These are phyloP conservation scores for Bremia lactucae DNA, from an alignment of 352 stramenopile genomes.

Conservation along the genomic window DNA sequence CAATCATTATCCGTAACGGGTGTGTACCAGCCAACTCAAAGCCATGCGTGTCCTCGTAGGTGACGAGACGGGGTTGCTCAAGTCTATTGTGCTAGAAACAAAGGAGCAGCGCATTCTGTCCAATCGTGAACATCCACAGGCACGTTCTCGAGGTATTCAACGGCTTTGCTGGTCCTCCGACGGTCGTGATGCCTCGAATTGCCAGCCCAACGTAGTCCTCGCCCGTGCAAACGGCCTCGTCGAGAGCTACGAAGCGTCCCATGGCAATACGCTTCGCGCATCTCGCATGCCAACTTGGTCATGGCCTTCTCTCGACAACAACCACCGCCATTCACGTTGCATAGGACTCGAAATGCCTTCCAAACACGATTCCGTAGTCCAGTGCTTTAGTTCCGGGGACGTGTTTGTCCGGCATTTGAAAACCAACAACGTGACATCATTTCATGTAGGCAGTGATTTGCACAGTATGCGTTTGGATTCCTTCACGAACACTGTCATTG, in stretches of 20 bases:
- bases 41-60: constrained; percentile 74
- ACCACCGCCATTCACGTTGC: constrained; percentile 14
- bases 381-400: constrained; percentile 45
- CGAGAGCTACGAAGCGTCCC: constrained; percentile 43
- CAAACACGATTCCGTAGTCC: constrained; percentile 57
- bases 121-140: constrained; percentile 33
- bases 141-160: constrained; percentile 37
- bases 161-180: constrained; percentile 51
- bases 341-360: constrained; percentile 50
- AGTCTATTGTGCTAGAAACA: constrained; percentile 70
- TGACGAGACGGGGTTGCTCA: constrained; percentile 76
- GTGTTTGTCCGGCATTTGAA: constrained; percentile 38
- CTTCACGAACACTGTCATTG: constrained; percentile 41
- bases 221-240: constrained; percentile 48
- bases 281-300: constrained; percentile 36
- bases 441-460: constrained; percentile 46
- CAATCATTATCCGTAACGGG: too few relatives aligned
- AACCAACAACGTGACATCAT: constrained; percentile 27
- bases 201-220: constrained; percentile 43
- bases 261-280: constrained; percentile 25
- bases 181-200: constrained; percentile 24
- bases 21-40: too few relatives aligned
- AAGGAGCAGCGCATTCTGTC: constrained; percentile 51
- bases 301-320: constrained; percentile 14
- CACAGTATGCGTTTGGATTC: constrained; percentile 46